phyloP scores from a whole-genome alignment of 208 protist species.

The Leishmania tarentolae region DNA sequence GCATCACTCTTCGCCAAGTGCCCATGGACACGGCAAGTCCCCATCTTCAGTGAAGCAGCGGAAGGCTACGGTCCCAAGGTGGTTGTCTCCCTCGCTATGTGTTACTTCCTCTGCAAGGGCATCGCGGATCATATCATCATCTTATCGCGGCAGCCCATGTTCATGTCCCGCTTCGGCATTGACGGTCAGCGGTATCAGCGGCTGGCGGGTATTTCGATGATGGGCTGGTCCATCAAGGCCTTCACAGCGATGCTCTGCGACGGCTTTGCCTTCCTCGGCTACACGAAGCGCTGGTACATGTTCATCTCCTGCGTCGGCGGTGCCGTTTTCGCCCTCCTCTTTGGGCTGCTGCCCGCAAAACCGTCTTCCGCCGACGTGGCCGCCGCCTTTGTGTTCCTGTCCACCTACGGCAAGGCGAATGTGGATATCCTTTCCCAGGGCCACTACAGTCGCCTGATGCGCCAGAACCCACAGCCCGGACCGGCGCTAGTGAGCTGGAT shows the following conservation, averaged over 20 bases:
- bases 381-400: conserved; percentile 60
- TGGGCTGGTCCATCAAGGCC: conserved; percentile 78
- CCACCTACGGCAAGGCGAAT: conserved; percentile 55
- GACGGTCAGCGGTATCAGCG: conserved; percentile 49
- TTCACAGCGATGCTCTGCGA: conserved; percentile 68
- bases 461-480: conserved; percentile 38
- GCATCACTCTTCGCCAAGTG: conserved; percentile 25
- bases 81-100: conserved; percentile 40
- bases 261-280: conserved; percentile 64
- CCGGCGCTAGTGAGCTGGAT: conserved; percentile 72
- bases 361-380: conserved; percentile 34
- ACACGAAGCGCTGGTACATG: conserved; percentile 82
- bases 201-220: conserved; percentile 39
- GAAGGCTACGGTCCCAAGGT: conserved; percentile 48
- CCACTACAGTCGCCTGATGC: conserved; percentile 76
- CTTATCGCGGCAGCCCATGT: conserved; percentile 47
- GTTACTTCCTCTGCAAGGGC: conserved; percentile 61
- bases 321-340: conserved; percentile 41
- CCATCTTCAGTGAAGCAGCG: conserved; percentile 43
- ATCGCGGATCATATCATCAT: conserved; percentile 54
- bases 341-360: conserved; percentile 50
- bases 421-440: conserved; percentile 82
- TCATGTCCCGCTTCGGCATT: conserved; percentile 43
- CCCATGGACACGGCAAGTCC: conserved; percentile 41
- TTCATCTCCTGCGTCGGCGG: conserved; percentile 52